Evolutionary conservation across 179 eudicot species (phyloP).

Genomic region (Drosera spatulata): DNA sequence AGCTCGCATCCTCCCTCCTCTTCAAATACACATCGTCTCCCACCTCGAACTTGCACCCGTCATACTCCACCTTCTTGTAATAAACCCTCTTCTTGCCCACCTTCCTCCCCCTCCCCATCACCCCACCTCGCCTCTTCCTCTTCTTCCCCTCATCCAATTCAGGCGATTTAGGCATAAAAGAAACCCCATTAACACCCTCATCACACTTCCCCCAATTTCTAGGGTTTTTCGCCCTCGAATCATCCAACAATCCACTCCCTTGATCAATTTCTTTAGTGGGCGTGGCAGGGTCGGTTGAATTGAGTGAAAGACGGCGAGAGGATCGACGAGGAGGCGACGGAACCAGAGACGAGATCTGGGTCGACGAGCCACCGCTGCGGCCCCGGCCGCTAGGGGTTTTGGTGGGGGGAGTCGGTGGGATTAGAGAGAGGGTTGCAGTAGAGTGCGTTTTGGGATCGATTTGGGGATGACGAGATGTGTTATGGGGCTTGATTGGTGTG

Average conservation of each 20-base stretch:
- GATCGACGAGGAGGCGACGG: constrained; percentile 19
- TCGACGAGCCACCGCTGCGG: not conserved
- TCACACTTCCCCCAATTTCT: constrained; percentile 13
- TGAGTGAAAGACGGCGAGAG: constrained; percentile 9
- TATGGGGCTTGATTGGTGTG: too few relatives aligned
- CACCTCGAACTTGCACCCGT: constrained; percentile 62
- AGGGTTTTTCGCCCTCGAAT: constrained; percentile 16
- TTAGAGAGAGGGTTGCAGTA: constrained; percentile 15
- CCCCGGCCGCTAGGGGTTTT: constrained; percentile 25
- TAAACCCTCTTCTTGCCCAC: constrained; percentile 52
- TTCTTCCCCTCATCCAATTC: constrained; percentile 30
- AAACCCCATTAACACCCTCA: not conserved
- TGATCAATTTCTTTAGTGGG: constrained; percentile 6
- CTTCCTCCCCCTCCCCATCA: constrained; percentile 18
- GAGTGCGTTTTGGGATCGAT: constrained; percentile 3
- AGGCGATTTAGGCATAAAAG: constrained; percentile 39
- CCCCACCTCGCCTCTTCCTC: constrained; percentile 21
- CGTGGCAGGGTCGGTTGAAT: constrained; percentile 4
- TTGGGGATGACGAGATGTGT: too few relatives aligned
- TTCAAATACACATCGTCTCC: constrained; percentile 88
- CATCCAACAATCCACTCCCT: constrained; percentile 9
- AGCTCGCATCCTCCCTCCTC: constrained; percentile 72
- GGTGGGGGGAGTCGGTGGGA: constrained; percentile 49
- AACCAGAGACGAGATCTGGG: constrained; percentile 17
- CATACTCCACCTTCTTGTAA: constrained; percentile 71